phyloP scores from a whole-genome alignment of 768 basidiomycete species.

The Suillus fuscotomentosus region DNA sequence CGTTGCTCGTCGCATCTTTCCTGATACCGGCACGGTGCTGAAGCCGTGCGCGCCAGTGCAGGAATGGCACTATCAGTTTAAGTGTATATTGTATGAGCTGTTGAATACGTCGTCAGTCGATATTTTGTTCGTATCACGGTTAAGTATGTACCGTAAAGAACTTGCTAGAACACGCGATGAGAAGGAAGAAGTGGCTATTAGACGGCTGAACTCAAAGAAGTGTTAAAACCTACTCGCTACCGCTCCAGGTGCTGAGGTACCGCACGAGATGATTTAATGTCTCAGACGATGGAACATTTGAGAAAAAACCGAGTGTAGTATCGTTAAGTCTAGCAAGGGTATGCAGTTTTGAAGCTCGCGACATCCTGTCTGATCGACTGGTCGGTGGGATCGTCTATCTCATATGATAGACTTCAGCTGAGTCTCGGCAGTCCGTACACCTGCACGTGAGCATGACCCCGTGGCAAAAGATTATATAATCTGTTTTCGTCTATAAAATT shows the following conservation, averaged over 20 bases:
- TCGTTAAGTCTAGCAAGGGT: slow-evolving; percentile 55
- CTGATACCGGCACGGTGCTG: slow-evolving; percentile 66
- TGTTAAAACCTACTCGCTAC: slow-evolving; percentile 68
- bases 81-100: slow-evolving; percentile 74
- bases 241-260: slow-evolving; percentile 81
- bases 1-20: slow-evolving; percentile 48
- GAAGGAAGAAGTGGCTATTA: slow-evolving; percentile 8
- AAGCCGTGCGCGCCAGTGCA: slow-evolving; percentile 65
- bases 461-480: slow-evolving; percentile 2
- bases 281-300: slow-evolving; percentile 55
- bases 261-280: slow-evolving; percentile 71
- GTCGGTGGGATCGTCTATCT: not conserved
- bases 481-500: not conserved
- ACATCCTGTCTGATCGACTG: slow-evolving; percentile 38
- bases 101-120: slow-evolving; percentile 8
- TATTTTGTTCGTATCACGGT: not conserved
- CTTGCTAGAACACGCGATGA: slow-evolving; percentile 47
- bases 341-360: slow-evolving; percentile 45
- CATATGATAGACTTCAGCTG: not conserved
- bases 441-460: not conserved
- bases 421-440: not conserved
- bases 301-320: slow-evolving; percentile 61
- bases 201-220: slow-evolving; percentile 10
- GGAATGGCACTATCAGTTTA: slow-evolving; percentile 66
- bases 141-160: slow-evolving; percentile 57